Base-by-base conservation (phyloP, 257 asterid genomes). In the Jacaranda copaia region DNA sequence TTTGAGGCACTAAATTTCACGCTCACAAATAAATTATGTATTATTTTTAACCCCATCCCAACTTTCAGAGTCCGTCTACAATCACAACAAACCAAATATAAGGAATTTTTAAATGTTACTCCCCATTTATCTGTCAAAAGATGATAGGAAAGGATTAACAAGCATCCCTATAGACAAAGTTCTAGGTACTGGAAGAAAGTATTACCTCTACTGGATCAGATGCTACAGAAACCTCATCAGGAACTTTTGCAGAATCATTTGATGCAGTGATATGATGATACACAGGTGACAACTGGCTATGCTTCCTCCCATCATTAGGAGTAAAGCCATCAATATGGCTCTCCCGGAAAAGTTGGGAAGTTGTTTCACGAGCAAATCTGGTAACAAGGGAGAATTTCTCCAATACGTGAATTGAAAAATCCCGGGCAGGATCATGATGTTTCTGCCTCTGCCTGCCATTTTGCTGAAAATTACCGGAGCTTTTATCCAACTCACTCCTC, bases 331-430 rank as follows among this genome's bases (percentile, higher is more conserved):
- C 96, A 83, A 80, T 63, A 39, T 77, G 84, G 84, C 85, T 81
- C 58, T 96, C 99, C 77, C 97, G 90, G 74, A 93, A 94, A 68
- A 96, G 87, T 84, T 96, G 99, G 72, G 97, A 93, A 82, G 98
- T 96, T 71, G 99, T 88, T 92, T 96, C 99, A 73, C 98, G 99
- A 70, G 99, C 99, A 87, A 96, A 90, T 83, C 95, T 83, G 49
- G 99, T 96, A 73, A 93, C 99, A 74, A 93, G 97, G 36, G 99
- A 96, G 78, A 93, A 96, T 86, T 93, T 96, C 86, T 96, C 99
- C 86, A 96, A 79, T 11, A 96, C 98, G 75, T 93, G 94, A 74
- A 96, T 90, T 64, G 98, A 92, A 76, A 96, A 82, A 81, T 96
- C 97, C 59, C 92, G 90, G 61, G 97, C 88, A 80, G 98, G 97